Conservation (phyloP, 768 basidiomycete species). For the Rhodotorula paludigena region DNA sequence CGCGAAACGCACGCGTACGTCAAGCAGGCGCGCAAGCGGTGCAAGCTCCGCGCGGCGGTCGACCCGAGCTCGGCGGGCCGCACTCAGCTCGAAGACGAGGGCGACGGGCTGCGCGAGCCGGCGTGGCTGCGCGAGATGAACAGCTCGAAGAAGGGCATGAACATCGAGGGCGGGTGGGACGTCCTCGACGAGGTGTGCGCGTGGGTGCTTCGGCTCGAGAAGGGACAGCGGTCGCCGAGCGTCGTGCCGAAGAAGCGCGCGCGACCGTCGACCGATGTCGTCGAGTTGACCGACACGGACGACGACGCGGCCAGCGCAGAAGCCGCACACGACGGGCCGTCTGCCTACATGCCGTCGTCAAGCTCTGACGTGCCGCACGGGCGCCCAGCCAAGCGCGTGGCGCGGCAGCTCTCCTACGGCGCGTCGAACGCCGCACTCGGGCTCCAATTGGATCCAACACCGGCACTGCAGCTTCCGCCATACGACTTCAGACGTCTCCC, state of each 20-base stretch:
- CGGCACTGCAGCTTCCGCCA: neutral
- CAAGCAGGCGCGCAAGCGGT: neutral
- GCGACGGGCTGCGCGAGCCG: neutral
- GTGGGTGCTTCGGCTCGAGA: constrained; percentile 44
- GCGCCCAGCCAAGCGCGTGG: neutral
- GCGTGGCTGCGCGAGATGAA: constrained; percentile 4
- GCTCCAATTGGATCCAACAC: neutral
- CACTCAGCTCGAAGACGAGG: neutral
- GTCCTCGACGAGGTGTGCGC: constrained; percentile 53
- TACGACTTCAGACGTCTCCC: neutral
- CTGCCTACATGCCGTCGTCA: neutral
- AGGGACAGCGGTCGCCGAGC: neutral
- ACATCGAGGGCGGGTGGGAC: constrained; percentile 58
- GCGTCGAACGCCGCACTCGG: neutral
- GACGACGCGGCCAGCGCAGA: neutral
- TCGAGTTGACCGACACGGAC: neutral
- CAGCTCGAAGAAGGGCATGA: constrained; percentile 49
- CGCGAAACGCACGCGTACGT: constrained; percentile 36
- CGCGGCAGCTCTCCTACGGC: neutral
- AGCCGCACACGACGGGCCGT: no score
- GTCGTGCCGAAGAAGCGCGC: neutral
- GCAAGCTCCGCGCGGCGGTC: neutral
- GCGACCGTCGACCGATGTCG: neutral
- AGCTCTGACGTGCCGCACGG: neutral
- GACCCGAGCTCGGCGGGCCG: constrained; percentile 7